phyloP scores from a whole-genome alignment of 306 rosid genomes.

The Hippophae tibetana region DNA sequence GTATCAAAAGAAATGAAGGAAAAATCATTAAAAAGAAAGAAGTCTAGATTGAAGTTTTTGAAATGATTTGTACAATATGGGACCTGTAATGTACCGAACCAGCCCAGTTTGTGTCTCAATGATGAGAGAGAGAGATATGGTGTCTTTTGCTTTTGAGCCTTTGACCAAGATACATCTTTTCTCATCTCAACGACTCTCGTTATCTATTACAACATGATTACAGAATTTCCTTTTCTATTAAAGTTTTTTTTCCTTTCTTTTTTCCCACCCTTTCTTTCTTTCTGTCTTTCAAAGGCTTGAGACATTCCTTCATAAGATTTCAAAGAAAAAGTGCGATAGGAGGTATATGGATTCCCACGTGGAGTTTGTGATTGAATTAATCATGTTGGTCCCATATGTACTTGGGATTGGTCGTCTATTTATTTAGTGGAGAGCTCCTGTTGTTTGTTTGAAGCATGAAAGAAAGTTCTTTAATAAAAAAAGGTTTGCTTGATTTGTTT shows the following conservation, averaged over 20 bases:
- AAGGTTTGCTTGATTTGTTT: no score
- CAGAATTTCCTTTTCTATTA: conserved; percentile 23
- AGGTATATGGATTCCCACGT: conserved; percentile 30
- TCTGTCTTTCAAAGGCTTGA: conserved; percentile 25
- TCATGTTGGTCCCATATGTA: conserved; percentile 20
- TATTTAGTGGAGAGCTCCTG: conserved; percentile 22
- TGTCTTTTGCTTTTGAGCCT: conserved; percentile 21
- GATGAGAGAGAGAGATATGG: conserved; percentile 3
- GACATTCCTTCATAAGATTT: conserved; percentile 41
- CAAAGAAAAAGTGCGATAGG: conserved; percentile 24
- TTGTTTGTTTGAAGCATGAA: conserved; percentile 18
- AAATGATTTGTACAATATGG: conserved; percentile 27
- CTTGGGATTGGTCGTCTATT: conserved; percentile 29
- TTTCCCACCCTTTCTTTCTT: no score
- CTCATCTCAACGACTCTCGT: conserved; percentile 27
- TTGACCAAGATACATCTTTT: conserved; percentile 26
- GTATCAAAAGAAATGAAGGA: conserved; percentile 17
- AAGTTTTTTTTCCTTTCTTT: conserved; percentile 18
- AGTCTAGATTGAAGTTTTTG: conserved; percentile 25
- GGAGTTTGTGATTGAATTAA: conserved; percentile 30
- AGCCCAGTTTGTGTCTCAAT: conserved; percentile 25
- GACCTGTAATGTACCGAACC: conserved; percentile 24
- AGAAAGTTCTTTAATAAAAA: conserved; percentile 6
- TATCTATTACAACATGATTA: conserved; percentile 29
- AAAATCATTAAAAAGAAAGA: conserved; percentile 16